Base-by-base conservation (phyloP, 768 basidiomycete genomes). In the Lactarius quietus region DNA sequence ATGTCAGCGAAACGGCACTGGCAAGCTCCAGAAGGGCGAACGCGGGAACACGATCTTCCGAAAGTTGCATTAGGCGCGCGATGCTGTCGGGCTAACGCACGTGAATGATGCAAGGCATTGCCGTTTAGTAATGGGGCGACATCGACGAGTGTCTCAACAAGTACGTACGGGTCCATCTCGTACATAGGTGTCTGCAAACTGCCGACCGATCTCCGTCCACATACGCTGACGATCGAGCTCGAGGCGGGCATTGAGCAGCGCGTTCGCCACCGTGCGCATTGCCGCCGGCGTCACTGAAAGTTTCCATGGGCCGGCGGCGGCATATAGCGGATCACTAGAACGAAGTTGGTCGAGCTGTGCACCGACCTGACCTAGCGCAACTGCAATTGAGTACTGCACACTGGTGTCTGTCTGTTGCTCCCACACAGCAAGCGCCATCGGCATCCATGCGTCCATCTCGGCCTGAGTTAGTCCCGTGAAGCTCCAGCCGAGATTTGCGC, bases 21-120 rank as follows among this genome's bases (percentile, higher is more conserved):
- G 88, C 84, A 43, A 92, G 86, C 74, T 93, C 92, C 2, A 83
- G 80, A 14, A 93, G 72, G 1, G 82, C 82, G 69, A 93, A 85
- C 3, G 87, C 85, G 1, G 88, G 80, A 3, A 85, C 75, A 39
- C 88, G 87, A 9, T 76, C 77, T 7, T 80, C 71, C 62, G 82
- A 79, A 9, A 78, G 71, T 67, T 86, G 88, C 52, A 89, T 74
- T 0, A 77, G 75, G 69, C 77, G 81, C 31, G 82, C 78, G 58
- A 82, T 78, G 23, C 78, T 75, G 68, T 76, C 67, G 23, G 43
- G 55, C 62, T 66, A 39, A 57, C 14, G n/a, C 23, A 15, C 38
- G 31, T 53, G 20, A 33, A 62, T 20, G 58, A 58, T 10, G 23
- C 36, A 57, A 38, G 45, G 39, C 9, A 51, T 61, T 31, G 36